These are phyloP conservation scores for Paramecium sonneborni DNA, from an alignment of 73 alveolate species.

Conservation along the genomic window DNA sequence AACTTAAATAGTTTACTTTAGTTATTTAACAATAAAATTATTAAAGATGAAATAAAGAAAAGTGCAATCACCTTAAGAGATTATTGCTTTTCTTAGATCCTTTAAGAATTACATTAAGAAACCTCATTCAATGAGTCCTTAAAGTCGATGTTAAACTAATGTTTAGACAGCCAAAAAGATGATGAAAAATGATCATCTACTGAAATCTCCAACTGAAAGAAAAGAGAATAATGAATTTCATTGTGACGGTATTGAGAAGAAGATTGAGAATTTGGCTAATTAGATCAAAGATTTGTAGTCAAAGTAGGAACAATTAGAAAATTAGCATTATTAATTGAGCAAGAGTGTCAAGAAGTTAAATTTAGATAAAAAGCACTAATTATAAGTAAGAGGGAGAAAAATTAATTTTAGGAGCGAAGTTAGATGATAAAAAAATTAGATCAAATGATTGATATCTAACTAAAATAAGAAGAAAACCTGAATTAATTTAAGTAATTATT, in stretches of 20 bases:
- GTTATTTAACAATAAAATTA: not conserved
- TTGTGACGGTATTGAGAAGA: not conserved
- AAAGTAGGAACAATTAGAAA: not conserved
- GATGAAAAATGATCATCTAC: not conserved
- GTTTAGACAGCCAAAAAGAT: not conserved
- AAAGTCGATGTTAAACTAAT: not conserved
- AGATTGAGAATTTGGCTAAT: not conserved
- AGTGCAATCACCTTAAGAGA: not conserved
- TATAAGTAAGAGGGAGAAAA: not conserved
- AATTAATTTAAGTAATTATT: slow-evolving; percentile 29
- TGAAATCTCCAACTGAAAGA: slow-evolving; percentile 11
- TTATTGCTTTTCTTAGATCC: not conserved
- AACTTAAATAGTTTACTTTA: not conserved
- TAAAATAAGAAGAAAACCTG: slow-evolving; percentile 5
- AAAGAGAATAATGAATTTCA: not conserved
- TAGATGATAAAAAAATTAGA: slow-evolving; percentile 10
- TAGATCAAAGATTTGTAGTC: not conserved
- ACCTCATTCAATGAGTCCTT: slow-evolving; percentile 13
- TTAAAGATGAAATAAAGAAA: slow-evolving; percentile 2
- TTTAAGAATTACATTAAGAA: not conserved
- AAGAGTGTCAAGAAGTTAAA: not conserved
- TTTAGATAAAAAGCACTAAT: not conserved
- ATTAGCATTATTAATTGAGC: slow-evolving; percentile 18
- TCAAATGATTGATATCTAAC: slow-evolving; percentile 28
- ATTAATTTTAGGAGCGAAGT: not conserved